These are phyloP conservation scores for Mortierella sp. DNA, from an alignment of 371 early-diverging fungal genomes.

Conservation along the genomic window DNA sequence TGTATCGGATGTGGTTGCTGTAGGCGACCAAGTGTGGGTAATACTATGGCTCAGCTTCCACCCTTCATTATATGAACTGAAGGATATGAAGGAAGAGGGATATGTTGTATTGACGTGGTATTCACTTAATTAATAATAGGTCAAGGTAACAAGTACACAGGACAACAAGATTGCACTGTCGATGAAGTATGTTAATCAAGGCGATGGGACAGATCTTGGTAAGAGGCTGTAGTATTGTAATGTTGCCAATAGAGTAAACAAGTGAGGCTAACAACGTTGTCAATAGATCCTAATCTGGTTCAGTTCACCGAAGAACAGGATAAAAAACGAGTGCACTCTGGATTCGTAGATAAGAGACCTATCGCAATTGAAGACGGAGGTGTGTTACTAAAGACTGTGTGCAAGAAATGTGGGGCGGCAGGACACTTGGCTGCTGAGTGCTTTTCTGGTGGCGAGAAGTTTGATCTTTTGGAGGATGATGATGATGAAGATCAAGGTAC, in stretches of 20 bases:
- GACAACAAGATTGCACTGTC: conserved; percentile 53
- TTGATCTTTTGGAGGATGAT: conserved; percentile 40
- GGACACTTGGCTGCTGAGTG: conserved; percentile 51
- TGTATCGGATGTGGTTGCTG: conserved; percentile 39
- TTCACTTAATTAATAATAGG: conserved; percentile 16
- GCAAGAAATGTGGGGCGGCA: conserved; percentile 51
- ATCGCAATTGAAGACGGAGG: conserved; percentile 53
- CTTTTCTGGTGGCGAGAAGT: conserved; percentile 48
- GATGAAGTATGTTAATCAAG: conserved; percentile 53
- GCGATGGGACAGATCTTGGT: conserved; percentile 48
- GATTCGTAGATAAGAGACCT: conserved; percentile 46
- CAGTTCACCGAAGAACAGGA: conserved; percentile 37
- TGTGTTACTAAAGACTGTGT: conserved; percentile 39
- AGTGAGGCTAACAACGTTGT: neutral
- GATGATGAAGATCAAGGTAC: conserved; percentile 12
- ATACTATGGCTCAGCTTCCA: neutral
- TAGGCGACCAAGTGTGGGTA: conserved; percentile 54
- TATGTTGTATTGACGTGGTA: neutral
- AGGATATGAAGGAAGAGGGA: too few species aligned
- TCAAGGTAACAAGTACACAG: conserved; percentile 48
- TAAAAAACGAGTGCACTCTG: conserved; percentile 32
- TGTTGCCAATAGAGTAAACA: too few species aligned
- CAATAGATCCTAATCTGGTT: conserved; percentile 46
- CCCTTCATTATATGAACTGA: too few species aligned
- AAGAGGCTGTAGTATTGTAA: neutral